Percentiles rank a stretch among this genome's conserved stretches.
phyloP scores from a whole-genome alignment of 495 filamentous ascomycete species.

The Elasticomyces elasticus region DNA sequence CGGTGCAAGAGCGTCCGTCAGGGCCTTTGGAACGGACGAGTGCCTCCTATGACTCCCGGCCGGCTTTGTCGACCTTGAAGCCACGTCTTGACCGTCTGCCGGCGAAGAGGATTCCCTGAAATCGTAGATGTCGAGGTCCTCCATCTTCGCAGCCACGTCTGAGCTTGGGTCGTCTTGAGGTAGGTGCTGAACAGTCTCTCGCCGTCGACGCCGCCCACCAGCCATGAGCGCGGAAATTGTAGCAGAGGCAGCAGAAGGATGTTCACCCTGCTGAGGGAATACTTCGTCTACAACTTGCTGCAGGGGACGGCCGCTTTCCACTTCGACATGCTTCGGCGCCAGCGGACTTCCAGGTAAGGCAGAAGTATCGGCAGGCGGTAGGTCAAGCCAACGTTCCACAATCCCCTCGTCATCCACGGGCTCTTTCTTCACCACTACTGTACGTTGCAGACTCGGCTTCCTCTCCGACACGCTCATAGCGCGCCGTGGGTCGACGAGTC shows the following conservation, averaged over 20 bases:
- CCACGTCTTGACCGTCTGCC: not conserved
- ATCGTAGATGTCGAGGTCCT: conserved; percentile 30
- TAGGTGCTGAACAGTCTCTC: not conserved
- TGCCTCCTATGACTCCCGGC: conserved; percentile 16
- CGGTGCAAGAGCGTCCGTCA: not conserved
- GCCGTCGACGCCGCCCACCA: not conserved
- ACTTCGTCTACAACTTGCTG: not conserved
- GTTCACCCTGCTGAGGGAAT: not conserved
- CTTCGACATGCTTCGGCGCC: conserved; percentile 1
- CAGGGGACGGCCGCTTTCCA: not conserved
- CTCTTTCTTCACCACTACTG: conserved; percentile 14
- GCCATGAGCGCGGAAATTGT: conserved; percentile 19
- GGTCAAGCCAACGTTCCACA: conserved; percentile 11
- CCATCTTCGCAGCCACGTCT: conserved; percentile 11
- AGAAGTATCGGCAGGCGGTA: not conserved
- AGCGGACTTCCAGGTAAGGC: conserved; percentile 11
- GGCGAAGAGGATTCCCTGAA: conserved; percentile 30
- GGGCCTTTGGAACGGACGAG: conserved; percentile 15
- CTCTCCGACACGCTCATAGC: conserved; percentile 17
- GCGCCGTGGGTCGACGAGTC: conserved; percentile 15
- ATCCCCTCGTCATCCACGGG: conserved; percentile 11
- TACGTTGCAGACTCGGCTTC: not conserved
- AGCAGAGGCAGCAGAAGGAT: conserved; percentile 9
- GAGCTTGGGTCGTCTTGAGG: not conserved
- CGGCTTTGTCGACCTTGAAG: conserved; percentile 7